Conservation (phyloP, 2,329 filamentous ascomycete species). For the Colletotrichum sp. region DNA sequence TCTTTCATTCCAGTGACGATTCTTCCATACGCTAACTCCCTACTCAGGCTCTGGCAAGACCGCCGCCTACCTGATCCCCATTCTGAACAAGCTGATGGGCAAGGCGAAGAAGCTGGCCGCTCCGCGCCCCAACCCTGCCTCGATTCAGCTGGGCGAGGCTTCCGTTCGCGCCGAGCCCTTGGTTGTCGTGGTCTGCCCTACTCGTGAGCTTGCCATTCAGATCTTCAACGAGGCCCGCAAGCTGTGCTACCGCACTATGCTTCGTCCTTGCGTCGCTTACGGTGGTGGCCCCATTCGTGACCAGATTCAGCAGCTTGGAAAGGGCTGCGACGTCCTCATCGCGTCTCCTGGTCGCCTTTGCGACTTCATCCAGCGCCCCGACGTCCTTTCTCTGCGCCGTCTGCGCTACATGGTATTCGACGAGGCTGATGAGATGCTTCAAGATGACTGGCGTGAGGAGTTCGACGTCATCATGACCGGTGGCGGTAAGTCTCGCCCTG, state of each 20-base stretch:
- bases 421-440: conserved; percentile 93
- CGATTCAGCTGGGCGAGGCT: conserved; percentile 53
- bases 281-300: conserved; percentile 77
- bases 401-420: conserved; percentile 86
- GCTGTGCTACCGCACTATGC: conserved; percentile 92
- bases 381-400: conserved; percentile 73
- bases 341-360: conserved; percentile 85
- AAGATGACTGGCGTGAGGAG: conserved; percentile 77
- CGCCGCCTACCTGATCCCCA: conserved; percentile 87
- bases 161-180: conserved; percentile 81
- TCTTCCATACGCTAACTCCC: not conserved
- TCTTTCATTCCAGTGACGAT: conserved; percentile 8
- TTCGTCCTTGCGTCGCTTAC: conserved; percentile 89
- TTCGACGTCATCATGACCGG: conserved; percentile 79
- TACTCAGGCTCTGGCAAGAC: conserved; percentile 90
- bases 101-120: conserved; percentile 90
- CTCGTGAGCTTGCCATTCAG: conserved; percentile 88
- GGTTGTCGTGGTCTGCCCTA: conserved; percentile 84
- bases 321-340: conserved; percentile 89
- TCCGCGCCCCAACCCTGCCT: conserved; percentile 69
- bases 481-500: conserved; percentile 65
- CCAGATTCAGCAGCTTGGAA: conserved; percentile 75
- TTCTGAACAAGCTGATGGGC: conserved; percentile 91
- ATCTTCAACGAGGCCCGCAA: conserved; percentile 95
- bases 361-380: conserved; percentile 79